Evolutionary conservation across 2,329 filamentous ascomycete genomes (phyloP).

Genomic region (Ramularia endophylla): DNA sequence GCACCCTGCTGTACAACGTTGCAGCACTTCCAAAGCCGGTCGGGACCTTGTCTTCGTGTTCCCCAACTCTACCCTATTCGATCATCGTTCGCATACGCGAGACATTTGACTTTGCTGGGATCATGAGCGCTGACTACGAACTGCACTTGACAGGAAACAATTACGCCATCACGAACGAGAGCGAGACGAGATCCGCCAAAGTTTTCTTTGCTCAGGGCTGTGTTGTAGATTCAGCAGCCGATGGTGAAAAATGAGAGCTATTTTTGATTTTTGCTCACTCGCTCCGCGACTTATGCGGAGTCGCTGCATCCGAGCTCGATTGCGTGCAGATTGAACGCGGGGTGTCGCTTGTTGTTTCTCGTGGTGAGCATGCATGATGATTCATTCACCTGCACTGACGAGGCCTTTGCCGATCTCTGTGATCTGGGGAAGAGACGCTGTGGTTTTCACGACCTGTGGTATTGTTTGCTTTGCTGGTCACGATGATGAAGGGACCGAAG

Average conservation of each 20-base stretch:
- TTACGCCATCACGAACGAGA: slow-evolving; percentile 83
- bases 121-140: not conserved
- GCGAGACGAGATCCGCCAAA: slow-evolving; percentile 58
- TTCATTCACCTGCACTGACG: no score
- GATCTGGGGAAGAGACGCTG: no score
- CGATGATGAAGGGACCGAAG: no score
- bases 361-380: no score
- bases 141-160: slow-evolving; percentile 63
- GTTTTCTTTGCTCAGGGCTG: slow-evolving; percentile 93
- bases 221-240: slow-evolving; percentile 38
- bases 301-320: no score
- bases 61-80: slow-evolving; percentile 5
- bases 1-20: slow-evolving; percentile 16
- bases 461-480: no score
- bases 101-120: not conserved
- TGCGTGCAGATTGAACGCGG: no score
- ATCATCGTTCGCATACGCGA: slow-evolving; percentile 11
- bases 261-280: not conserved
- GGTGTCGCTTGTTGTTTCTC: no score
- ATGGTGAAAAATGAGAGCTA: not conserved
- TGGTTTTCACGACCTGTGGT: no score
- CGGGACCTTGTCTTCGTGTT: slow-evolving; percentile 5
- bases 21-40: slow-evolving; percentile 14
- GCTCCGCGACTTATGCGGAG: no score
- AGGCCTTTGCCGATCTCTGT: no score